These are phyloP conservation scores for Penicillium herquei DNA, from an alignment of 495 filamentous ascomycete genomes.

Conservation along the genomic window DNA sequence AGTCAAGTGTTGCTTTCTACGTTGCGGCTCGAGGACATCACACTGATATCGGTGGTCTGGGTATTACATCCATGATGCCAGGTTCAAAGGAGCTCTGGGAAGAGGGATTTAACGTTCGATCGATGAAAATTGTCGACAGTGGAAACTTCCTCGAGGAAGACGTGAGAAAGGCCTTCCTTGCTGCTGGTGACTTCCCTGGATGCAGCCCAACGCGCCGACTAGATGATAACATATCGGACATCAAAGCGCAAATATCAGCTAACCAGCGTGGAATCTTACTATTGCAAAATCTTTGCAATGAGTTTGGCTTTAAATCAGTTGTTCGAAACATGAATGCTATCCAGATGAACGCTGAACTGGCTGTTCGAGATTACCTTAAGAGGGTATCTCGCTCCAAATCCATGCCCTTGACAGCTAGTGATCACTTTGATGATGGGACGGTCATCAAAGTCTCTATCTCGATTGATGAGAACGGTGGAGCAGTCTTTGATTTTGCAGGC, in stretches of 20 bases:
- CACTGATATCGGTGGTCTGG: slow-evolving; percentile 3
- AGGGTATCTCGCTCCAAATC: background rate
- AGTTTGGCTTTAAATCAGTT: background rate
- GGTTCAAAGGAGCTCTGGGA: slow-evolving; percentile 3
- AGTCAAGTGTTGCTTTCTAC: slow-evolving; percentile 1
- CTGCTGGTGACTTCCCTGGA: slow-evolving; percentile 1
- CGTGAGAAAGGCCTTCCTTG: slow-evolving; percentile 1
- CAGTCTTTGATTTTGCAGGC: slow-evolving; percentile 5
- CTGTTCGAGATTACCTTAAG: slow-evolving; percentile 2
- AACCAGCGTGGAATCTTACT: slow-evolving; percentile 1
- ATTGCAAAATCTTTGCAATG: background rate
- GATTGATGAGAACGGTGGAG: background rate
- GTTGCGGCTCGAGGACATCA: slow-evolving; percentile 4
- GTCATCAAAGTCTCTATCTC: slow-evolving; percentile 4
- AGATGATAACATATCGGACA: slow-evolving; percentile 3
- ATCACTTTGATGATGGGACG: slow-evolving; percentile 1
- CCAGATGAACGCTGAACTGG: background rate
- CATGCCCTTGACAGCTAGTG: slow-evolving; percentile 1
- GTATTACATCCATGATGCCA: slow-evolving; percentile 6
- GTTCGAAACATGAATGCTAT: slow-evolving; percentile 1
- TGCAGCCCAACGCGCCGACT: slow-evolving; percentile 2
- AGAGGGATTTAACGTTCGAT: slow-evolving; percentile 5
- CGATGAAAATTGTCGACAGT: slow-evolving; percentile 2
- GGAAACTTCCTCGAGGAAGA: slow-evolving; percentile 1
- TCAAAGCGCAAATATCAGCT: slow-evolving; percentile 3